phyloP scores from a whole-genome alignment of 257 asterid genomes.

The Voacanga thouarsii region DNA sequence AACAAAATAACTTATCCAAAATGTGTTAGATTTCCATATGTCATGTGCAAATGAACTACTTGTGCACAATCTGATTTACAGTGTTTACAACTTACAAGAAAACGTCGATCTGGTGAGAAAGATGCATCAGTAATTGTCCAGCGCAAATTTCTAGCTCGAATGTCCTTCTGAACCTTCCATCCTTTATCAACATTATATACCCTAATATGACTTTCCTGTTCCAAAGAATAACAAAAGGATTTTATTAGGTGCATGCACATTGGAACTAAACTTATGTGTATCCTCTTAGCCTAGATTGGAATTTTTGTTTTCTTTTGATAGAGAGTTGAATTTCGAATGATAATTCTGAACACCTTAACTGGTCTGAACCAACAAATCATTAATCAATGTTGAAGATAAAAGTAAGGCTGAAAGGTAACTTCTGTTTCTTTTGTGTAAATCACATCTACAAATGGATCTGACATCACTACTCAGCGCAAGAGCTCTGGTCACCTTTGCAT shows the following conservation, averaged over 20 bases:
- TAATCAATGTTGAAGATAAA: too few relatives aligned
- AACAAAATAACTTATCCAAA: background rate
- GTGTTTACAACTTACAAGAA: slow-evolving; percentile 55
- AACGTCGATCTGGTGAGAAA: slow-evolving; percentile 83
- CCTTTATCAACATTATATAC: slow-evolving; percentile 72
- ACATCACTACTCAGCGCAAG: slow-evolving; percentile 22
- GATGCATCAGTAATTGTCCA: slow-evolving; percentile 98
- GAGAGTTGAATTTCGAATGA: too few relatives aligned
- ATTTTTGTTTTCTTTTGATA: too few relatives aligned
- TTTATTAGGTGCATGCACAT: too few relatives aligned
- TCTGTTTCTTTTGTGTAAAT: too few relatives aligned
- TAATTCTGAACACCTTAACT: too few relatives aligned
- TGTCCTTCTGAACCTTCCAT: too few relatives aligned
- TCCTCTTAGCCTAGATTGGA: too few relatives aligned
- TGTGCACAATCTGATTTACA: slow-evolving; percentile 7
- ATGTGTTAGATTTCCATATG: background rate
- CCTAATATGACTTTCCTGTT: slow-evolving; percentile 81
- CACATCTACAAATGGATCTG: slow-evolving; percentile 41
- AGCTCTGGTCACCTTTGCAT: slow-evolving; percentile 26
- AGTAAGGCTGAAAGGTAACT: too few relatives aligned
- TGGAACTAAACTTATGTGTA: too few relatives aligned
- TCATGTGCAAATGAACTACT: slow-evolving; percentile 1
- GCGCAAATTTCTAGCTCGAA: slow-evolving; percentile 74
- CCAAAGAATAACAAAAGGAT: background rate
- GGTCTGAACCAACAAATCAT: too few relatives aligned